These are phyloP conservation scores for sunflower (Helianthus annuus) DNA, from an alignment of 129 eudicot genomes.

Conservation along the genomic window DNA sequence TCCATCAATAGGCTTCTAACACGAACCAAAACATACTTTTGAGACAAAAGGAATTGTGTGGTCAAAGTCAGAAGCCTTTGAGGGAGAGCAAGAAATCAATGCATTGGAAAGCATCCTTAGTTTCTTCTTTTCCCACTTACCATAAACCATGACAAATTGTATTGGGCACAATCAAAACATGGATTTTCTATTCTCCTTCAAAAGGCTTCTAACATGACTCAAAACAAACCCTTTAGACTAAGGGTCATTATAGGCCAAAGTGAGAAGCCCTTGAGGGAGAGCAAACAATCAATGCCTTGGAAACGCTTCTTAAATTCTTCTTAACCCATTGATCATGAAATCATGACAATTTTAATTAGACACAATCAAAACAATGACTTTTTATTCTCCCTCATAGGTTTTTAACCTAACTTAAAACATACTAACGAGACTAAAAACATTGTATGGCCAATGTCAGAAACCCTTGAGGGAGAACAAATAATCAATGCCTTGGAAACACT, in stretches of 20 bases:
- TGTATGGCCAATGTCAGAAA: constrained; percentile 17
- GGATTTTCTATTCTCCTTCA: constrained; percentile 25
- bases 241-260: background rate
- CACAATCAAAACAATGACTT: constrained; percentile 10
- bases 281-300: constrained; percentile 29
- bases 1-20: constrained; percentile 30
- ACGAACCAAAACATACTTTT: constrained; percentile 20
- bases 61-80: constrained; percentile 34
- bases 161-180: constrained; percentile 27
- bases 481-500: constrained; percentile 33
- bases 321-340: constrained; percentile 17
- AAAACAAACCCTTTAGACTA: constrained; percentile 3
- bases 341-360: constrained; percentile 16
- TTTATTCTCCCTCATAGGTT: constrained; percentile 21
- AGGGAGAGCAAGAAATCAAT: constrained; percentile 42
- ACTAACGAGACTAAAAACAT: background rate
- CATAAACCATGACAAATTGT: constrained; percentile 7
- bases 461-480: constrained; percentile 45
- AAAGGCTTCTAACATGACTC: constrained; percentile 8
- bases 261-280: constrained; percentile 49
- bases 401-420: constrained; percentile 21
- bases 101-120: constrained; percentile 31
- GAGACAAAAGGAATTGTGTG: background rate
- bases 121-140: constrained; percentile 19
- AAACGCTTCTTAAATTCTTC: background rate